A percentile compares a stretch with the other conserved stretches of the same genome.
Evolutionary conservation across 345 rosid species (phyloP).

Genomic region (Citrus unshiu): DNA sequence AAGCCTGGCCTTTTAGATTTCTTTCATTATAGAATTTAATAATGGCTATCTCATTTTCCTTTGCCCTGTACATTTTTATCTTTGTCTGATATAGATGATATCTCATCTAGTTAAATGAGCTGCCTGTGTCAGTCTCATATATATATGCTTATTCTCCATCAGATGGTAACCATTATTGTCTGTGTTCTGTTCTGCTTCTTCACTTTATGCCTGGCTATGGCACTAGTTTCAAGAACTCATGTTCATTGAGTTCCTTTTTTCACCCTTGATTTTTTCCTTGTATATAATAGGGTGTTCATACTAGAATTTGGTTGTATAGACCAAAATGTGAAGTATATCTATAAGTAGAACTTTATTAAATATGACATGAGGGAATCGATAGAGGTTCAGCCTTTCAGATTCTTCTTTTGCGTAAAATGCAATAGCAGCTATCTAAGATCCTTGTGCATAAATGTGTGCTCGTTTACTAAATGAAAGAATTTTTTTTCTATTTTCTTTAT

Average conservation of each 20-base stretch:
- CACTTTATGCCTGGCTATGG: background rate
- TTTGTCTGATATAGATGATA: background rate
- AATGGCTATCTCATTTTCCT: too few relatives aligned
- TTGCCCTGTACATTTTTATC: background rate
- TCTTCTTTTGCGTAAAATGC: background rate
- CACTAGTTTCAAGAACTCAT: background rate
- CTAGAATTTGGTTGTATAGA: conserved; percentile 1
- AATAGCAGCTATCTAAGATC: background rate
- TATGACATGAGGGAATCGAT: background rate
- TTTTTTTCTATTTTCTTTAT: background rate
- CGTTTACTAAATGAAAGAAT: too few relatives aligned
- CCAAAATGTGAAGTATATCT: background rate
- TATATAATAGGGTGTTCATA: background rate
- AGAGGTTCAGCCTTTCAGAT: background rate
- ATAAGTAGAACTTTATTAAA: background rate
- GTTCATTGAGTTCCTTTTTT: background rate
- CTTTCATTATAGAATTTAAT: background rate
- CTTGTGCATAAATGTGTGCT: conserved; percentile 1
- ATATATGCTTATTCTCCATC: background rate
- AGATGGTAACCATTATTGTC: background rate
- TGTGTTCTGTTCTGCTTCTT: background rate
- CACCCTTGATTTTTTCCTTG: background rate
- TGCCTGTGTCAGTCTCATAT: background rate
- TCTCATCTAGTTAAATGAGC: background rate
- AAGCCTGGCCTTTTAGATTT: background rate